Evolutionary conservation across 2,329 filamentous ascomycete genomes (phyloP).

Genomic region (Fusarium begoniae): DNA sequence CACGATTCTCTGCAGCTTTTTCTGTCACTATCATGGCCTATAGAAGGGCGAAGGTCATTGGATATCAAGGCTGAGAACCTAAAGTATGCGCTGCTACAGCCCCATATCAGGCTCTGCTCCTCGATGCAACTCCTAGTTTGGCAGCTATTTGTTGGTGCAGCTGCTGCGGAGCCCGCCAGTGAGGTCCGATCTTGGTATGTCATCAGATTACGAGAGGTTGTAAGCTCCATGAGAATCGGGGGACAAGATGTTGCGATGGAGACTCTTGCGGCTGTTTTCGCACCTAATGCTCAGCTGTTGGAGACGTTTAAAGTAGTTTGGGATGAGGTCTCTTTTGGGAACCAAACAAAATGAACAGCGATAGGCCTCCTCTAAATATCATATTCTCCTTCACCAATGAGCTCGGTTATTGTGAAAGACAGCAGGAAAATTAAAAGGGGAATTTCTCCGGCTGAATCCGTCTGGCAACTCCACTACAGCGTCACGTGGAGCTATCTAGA

Average conservation of each 20-base stretch:
- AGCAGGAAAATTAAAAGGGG: too few species aligned
- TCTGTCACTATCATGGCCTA: conserved; percentile 22
- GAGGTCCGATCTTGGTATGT: conserved; percentile 5
- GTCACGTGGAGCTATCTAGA: neutral
- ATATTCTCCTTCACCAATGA: too few species aligned
- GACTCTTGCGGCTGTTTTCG: neutral
- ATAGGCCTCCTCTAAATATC: too few species aligned
- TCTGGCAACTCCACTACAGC: neutral
- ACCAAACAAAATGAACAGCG: accelerated
- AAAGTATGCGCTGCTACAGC: neutral
- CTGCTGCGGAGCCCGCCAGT: neutral
- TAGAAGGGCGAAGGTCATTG: neutral
- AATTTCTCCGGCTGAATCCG: neutral
- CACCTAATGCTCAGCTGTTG: neutral
- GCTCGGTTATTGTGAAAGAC: accelerated
- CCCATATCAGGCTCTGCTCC: conserved; percentile 25
- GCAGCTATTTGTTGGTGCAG: conserved; percentile 35
- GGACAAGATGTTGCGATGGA: neutral
- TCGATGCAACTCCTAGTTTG: conserved; percentile 29
- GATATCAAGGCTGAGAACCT: conserved; percentile 1
- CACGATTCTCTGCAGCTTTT: conserved; percentile 4
- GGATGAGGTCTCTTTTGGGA: neutral
- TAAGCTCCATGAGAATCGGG: neutral
- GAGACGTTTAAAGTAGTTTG: neutral
- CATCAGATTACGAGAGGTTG: neutral